Evolutionary conservation across 2,329 filamentous ascomycete species (phyloP), one percentile per base, ranked within the genome.

Genomic region (Fusarium sp.): DNA sequence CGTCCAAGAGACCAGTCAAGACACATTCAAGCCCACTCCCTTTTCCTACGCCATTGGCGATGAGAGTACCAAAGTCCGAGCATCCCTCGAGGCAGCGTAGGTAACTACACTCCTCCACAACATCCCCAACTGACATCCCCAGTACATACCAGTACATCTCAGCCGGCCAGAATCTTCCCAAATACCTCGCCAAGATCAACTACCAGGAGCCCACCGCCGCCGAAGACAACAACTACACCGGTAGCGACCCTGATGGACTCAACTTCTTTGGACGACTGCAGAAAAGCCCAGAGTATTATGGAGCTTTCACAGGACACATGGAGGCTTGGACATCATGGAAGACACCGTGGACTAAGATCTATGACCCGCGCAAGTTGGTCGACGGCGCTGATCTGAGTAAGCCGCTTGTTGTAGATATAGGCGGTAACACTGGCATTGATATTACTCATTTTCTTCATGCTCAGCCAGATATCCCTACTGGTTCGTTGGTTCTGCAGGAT

Each of bases 341-440:
- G 26, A 68, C 68, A 2, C 65, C 67, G 0, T 71, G 68, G 68
- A 70, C 65, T 1, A 70, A 69, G 48, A 50, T 70, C 10, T 71
- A 61, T 1, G 53, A 69, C 4, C 43, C 49, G 4, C 56, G 54
- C 40, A 64, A 51, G 10, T 38, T 71, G 1, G 38, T 69, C 0
- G 59, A 65, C 0, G 59, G 49, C 0, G 68, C 59, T 6, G 55
- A 69, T 1, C 56, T 68, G 0, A 14, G 10, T 1, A 56, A 67
- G 2, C 56, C 65, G 1, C 56, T 69, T 1, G 62, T 69, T 6
- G 68, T 71, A 0, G 68, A 71, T 20, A 11, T 71, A 17, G 68
- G 68, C 0, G 68, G 68, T 0, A 70, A 70, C 9, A 70, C 68
- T 0, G 68, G 68, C 0, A 56, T 65, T 9, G 68, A 71, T 42